A percentile compares a stretch with the other conserved stretches of the same genome.
These are phyloP conservation scores for Aureobasidium lini DNA, from an alignment of 2,329 filamentous ascomycete genomes.

Conservation along the genomic window DNA sequence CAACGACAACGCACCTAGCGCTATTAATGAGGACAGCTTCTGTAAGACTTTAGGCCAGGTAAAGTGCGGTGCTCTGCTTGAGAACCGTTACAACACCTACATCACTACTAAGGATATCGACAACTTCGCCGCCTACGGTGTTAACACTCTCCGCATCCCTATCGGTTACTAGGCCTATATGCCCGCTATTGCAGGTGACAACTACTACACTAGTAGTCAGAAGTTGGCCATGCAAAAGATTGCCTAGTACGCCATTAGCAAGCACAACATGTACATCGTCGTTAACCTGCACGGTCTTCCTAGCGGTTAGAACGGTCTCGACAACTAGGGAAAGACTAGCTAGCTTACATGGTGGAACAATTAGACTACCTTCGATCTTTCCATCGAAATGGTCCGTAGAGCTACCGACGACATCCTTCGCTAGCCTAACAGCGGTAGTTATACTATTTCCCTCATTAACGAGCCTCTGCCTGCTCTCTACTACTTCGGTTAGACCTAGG, in stretches of 20 bases:
- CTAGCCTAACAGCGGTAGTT: not conserved
- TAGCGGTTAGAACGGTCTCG: slow-evolving; percentile 45
- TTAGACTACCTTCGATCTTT: not conserved
- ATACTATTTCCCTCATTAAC: not conserved
- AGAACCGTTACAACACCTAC: slow-evolving; percentile 30
- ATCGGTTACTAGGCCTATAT: slow-evolving; percentile 47
- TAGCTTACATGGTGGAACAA: slow-evolving; percentile 11
- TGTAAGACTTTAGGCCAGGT: slow-evolving; percentile 25
- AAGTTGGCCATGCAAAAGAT: not conserved
- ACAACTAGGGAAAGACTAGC: slow-evolving; percentile 12
- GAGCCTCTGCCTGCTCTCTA: not conserved
- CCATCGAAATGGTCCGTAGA: not conserved
- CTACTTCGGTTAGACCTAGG: not conserved
- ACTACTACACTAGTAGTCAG: slow-evolving; percentile 28
- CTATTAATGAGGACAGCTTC: slow-evolving; percentile 32
- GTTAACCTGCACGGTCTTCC: slow-evolving; percentile 70
- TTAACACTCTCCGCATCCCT: slow-evolving; percentile 41
- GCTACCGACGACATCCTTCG: not conserved
- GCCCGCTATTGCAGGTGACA: slow-evolving; percentile 40
- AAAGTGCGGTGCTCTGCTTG: slow-evolving; percentile 18
- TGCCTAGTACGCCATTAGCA: slow-evolving; percentile 26
- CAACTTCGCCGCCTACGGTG: slow-evolving; percentile 30
- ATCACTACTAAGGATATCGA: slow-evolving; percentile 36
- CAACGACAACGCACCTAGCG: slow-evolving; percentile 22
- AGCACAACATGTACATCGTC: slow-evolving; percentile 39